A percentile compares a stretch with the other conserved stretches of the same genome.
Conservation (phyloP, 495 filamentous ascomycete genomes). For the Daldinia childiae region DNA sequence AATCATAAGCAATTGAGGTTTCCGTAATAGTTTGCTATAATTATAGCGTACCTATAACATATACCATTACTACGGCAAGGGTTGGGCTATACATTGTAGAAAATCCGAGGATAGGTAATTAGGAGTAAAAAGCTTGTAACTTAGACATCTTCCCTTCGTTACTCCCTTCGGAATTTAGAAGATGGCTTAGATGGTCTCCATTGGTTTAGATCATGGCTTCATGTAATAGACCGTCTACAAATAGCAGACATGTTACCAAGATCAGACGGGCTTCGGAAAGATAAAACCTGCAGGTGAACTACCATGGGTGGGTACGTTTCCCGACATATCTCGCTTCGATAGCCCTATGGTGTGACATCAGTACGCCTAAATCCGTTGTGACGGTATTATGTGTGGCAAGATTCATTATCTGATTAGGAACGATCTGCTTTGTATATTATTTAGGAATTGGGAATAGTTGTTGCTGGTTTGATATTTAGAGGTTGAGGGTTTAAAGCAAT, state of each 20-base stretch:
- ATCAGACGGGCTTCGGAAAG: background rate
- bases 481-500: no score
- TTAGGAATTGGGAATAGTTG: background rate
- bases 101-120: no score
- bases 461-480: background rate
- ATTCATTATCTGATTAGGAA: background rate
- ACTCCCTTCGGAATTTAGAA: background rate
- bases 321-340: background rate
- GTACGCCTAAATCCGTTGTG: background rate
- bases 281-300: constrained; percentile 5
- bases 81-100: no score
- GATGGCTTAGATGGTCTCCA: background rate
- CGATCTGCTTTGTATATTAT: background rate
- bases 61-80: no score
- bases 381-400: background rate
- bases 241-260: background rate
- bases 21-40: no score
- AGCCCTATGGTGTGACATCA: constrained; percentile 1
- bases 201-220: background rate
- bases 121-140: background rate
- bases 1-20: no score
- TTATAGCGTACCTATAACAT: no score
- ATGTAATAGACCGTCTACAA: background rate
- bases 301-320: background rate
- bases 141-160: background rate